Base-by-base conservation (phyloP, 768 basidiomycete genomes). In the Suillus fuscotomentosus region DNA sequence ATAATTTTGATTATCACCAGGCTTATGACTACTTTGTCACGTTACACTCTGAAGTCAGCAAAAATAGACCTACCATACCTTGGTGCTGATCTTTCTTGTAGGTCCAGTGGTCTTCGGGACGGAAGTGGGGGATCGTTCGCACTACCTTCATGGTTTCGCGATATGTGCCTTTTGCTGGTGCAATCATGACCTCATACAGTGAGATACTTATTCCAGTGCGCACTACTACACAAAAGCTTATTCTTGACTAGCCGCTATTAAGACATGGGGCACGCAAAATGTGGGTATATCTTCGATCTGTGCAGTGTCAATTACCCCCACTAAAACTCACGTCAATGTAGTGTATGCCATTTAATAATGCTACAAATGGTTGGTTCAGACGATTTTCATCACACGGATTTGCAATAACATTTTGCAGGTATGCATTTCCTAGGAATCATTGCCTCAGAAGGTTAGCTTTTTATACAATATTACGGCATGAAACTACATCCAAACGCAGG, bases 21-120 rank as follows among this genome's bases (percentile, higher is more conserved):
- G 13, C 34, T 34, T 54, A 54, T 54, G 53, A 54, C 53, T 54
- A 54, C 53, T 54, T 54, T 34, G 4, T 54, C 53, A 54, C 53
- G 20, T 34, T 54, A 34, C 31, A 34, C 31, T 34, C 53, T 34
- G 53, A 54, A n/a, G 53, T 54, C 31, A 54, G 31, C 34, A n/a
- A 22, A 51, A 54, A 34, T n/a, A 3, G 3, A 13, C 20, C 13
- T 5, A 38, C 45, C n/a, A n/a, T 54, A 34, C 11, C 20, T 13
- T 11, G 10, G 31, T 20, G 53, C 53, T 54, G 20, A 54, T 34
- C 11, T n/a, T n/a, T 34, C 10, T n/a, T 2, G 15, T 24, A 74
- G 72, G 69, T 73, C 2, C 64, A 65, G 60, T 57, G 66, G 56
- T 34, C 62, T 14, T 61, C 14, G 34, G 59, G 59, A 61, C 45